Evolutionary conservation across 208 protist species (phyloP), one percentile per base, ranked within the genome.

Genomic region (Herpetomonas samuelpessoai): DNA sequence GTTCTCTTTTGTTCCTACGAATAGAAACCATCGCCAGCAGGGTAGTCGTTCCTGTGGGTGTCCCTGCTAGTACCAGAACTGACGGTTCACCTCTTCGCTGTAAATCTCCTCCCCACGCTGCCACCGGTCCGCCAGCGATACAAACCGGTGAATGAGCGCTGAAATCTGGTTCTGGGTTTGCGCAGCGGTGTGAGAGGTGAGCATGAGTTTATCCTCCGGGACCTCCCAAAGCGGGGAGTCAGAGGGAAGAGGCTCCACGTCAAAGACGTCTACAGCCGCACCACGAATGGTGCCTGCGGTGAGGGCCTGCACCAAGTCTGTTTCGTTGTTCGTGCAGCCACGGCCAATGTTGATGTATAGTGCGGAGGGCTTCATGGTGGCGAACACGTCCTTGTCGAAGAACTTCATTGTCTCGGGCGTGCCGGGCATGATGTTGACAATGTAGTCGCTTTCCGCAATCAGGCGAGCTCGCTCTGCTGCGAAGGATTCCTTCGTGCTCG

Each of bases 321-420:
- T 65, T 51, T 91, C 83, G 27, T 73, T 67, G 57, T 81, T 74
- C 31, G 78, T 88, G 31, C 48, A 41, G 27, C 83, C 81, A n/a
- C 83, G 73, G 10, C 83, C 83, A 57, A 91, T 78, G 56, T 85
- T 90, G 70, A 93, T 87, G 72, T 86, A 91, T 31, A 87, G 65
- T 6, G 79, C 79, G 16, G 16, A 76, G 46, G 30, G 64, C 68
- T 87, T 86, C 86, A 90, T 93, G 62, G 62, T 75, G 31, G 59
- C 59, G 58, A 93, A 91, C 26, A 21, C 31, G 35, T 62, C 71
- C 48, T 54, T 53, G 69, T 88, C 70, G 54, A 93, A 89, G 45
- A 93, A 68, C 21, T 77, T 25, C 28, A 62, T 55, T 12, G 77
- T 91, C 39, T 78, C 70, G n/a, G 75, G 68, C 2, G 75, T 88